phyloP scores from a whole-genome alignment of 495 filamentous ascomycete species.

The Trypethelium eluteriae region DNA sequence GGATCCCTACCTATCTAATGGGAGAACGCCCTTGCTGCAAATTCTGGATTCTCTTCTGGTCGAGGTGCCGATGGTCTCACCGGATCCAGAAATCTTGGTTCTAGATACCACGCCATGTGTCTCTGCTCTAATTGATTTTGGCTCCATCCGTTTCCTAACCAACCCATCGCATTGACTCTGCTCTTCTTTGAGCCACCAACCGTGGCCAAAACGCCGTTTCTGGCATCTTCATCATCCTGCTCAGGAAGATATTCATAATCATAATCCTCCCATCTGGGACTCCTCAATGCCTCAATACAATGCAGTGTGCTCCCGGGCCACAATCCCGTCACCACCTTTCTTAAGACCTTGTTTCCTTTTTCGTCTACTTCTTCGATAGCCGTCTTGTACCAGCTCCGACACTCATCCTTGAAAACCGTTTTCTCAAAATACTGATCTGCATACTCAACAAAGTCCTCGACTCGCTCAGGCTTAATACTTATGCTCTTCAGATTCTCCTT shows the following conservation, averaged over 20 bases:
- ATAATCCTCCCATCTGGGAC: slow-evolving; percentile 34
- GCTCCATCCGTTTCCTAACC: slow-evolving; percentile 28
- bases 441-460: slow-evolving; percentile 26
- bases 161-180: slow-evolving; percentile 23
- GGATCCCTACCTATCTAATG: not conserved
- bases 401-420: slow-evolving; percentile 26
- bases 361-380: not conserved
- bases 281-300: slow-evolving; percentile 29
- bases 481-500: slow-evolving; percentile 23
- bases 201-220: slow-evolving; percentile 21
- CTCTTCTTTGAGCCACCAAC: not conserved
- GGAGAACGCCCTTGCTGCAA: slow-evolving; percentile 10
- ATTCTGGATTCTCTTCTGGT: slow-evolving; percentile 9
- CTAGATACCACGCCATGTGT: slow-evolving; percentile 13
- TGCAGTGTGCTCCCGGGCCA: slow-evolving; percentile 33
- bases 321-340: slow-evolving; percentile 20
- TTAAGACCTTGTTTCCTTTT: slow-evolving; percentile 1
- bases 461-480: slow-evolving; percentile 23
- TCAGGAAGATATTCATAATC: slow-evolving; percentile 17
- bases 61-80: not conserved
- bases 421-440: slow-evolving; percentile 24
- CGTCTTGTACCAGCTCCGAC: slow-evolving; percentile 24
- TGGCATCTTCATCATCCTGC: not conserved
- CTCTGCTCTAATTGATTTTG: slow-evolving; percentile 17
- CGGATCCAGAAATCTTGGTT: slow-evolving; percentile 7